A percentile compares a stretch with the other conserved stretches of the same genome.
Conservation (phyloP, 2,329 filamentous ascomycete species). For the Ceratocystis diversiconidia region DNA sequence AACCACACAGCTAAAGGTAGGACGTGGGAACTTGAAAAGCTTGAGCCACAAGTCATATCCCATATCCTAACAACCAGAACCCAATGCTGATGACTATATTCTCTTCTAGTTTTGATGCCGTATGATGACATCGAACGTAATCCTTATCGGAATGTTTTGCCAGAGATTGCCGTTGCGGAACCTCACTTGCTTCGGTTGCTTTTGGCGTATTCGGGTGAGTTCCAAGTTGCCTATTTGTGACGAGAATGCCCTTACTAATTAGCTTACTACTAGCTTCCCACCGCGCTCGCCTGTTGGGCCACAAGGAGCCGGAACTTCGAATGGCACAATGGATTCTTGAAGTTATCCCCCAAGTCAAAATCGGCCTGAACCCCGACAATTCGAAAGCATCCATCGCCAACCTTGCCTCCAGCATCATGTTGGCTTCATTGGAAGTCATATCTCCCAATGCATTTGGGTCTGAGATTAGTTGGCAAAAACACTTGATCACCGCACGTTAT, state of each 20-base stretch:
- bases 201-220: constrained; percentile 53
- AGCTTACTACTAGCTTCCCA: constrained; percentile 45
- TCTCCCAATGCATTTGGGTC: constrained; percentile 69
- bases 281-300: constrained; percentile 57
- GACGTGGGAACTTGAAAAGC: neutral
- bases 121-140: constrained; percentile 40
- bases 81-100: neutral
- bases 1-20: constrained; percentile 62
- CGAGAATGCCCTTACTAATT: neutral
- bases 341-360: constrained; percentile 44
- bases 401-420: constrained; percentile 71
- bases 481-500: constrained; percentile 60
- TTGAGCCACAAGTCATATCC: too few relatives aligned
- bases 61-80: too few relatives aligned
- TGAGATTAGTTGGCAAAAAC: constrained; percentile 66
- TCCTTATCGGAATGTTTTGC: constrained; percentile 36
- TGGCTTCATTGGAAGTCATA: constrained; percentile 70
- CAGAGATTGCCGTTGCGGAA: constrained; percentile 51
- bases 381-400: constrained; percentile 30
- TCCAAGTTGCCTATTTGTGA: neutral
- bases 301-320: constrained; percentile 59
- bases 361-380: neutral
- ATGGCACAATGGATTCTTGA: constrained; percentile 71
- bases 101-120: constrained; percentile 31
- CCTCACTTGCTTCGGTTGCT: constrained; percentile 62